Evolutionary conservation across 2,329 filamentous ascomycete genomes (phyloP).

Genomic region (Trichoderma sp.): DNA sequence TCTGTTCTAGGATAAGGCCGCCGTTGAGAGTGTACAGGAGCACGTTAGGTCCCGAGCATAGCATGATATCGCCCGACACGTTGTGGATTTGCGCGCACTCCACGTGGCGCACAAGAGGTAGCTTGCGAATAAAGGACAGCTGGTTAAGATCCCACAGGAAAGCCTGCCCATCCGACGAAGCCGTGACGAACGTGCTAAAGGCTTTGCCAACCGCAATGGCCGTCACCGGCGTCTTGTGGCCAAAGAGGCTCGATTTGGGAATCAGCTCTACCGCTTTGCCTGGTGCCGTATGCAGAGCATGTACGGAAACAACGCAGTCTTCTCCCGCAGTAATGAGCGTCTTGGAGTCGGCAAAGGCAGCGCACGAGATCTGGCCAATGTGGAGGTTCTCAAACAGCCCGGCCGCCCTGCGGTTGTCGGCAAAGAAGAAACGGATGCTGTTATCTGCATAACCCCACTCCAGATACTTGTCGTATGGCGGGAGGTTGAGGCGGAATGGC

Average conservation of each 20-base stretch:
- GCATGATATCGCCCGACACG: conserved; percentile 81
- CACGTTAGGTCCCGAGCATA: conserved; percentile 74
- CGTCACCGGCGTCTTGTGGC: conserved; percentile 80
- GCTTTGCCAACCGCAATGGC: conserved; percentile 81
- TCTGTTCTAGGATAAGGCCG: conserved; percentile 74
- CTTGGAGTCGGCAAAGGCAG: conserved; percentile 82
- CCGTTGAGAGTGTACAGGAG: conserved; percentile 87
- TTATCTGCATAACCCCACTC: conserved; percentile 97
- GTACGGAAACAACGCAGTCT: conserved; percentile 87
- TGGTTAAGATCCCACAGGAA: conserved; percentile 95
- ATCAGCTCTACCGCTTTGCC: conserved; percentile 74
- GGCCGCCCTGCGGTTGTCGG: conserved; percentile 76
- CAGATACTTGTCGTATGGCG: conserved; percentile 88
- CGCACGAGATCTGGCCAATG: conserved; percentile 80
- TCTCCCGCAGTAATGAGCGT: conserved; percentile 89
- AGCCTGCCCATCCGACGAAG: conserved; percentile 75
- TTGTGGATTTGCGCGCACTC: conserved; percentile 87
- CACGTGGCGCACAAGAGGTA: conserved; percentile 56
- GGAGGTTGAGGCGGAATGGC: conserved; percentile 81
- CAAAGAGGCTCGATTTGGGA: conserved; percentile 78
- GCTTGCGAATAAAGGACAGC: conserved; percentile 76
- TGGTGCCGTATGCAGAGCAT: conserved; percentile 62
- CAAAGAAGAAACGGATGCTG: conserved; percentile 85
- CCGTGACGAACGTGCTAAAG: conserved; percentile 83
- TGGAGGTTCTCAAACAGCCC: conserved; percentile 94